A percentile compares a stretch with the other conserved stretches of the same genome.
Conservation (phyloP, 2,329 filamentous ascomycete genomes). For the Pseudopithomyces maydicus region DNA sequence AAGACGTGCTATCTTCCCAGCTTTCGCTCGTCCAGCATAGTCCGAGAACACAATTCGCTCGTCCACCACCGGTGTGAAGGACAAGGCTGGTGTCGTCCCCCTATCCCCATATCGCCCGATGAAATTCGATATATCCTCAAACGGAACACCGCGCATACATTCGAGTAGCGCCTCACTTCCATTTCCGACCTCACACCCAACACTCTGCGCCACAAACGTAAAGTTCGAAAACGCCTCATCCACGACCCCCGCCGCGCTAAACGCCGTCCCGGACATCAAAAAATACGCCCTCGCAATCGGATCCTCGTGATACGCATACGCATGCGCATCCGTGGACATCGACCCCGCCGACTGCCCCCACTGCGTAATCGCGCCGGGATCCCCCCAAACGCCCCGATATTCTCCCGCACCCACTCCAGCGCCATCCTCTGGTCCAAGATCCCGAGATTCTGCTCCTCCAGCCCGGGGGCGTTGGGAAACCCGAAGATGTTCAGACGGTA, state of each 20-base stretch:
- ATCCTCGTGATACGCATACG: slow-evolving; percentile 51
- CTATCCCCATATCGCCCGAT: slow-evolving; percentile 33
- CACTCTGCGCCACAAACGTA: slow-evolving; percentile 12
- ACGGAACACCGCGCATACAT: slow-evolving; percentile 42
- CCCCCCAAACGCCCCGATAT: slow-evolving; percentile 35
- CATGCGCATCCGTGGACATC: slow-evolving; percentile 50
- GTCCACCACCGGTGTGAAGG: slow-evolving; percentile 24
- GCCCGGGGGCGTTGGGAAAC: slow-evolving; percentile 34
- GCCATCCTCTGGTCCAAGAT: slow-evolving; percentile 40
- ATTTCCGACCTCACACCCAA: slow-evolving; percentile 10
- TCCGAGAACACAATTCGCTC: slow-evolving; percentile 24
- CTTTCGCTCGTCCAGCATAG: slow-evolving; percentile 16
- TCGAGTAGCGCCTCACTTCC: slow-evolving; percentile 27
- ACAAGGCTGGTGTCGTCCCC: slow-evolving; percentile 23
- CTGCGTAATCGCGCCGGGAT: slow-evolving; percentile 37
- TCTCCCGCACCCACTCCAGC: slow-evolving; percentile 43
- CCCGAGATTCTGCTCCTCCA: slow-evolving; percentile 37
- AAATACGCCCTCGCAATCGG: slow-evolving; percentile 54
- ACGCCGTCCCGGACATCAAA: slow-evolving; percentile 28
- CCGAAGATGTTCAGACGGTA: slow-evolving; percentile 43
- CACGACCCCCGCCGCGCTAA: not conserved
- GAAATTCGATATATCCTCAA: slow-evolving; percentile 33
- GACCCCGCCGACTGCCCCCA: slow-evolving; percentile 40
- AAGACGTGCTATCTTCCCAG: slow-evolving; percentile 16
- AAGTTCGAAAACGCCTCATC: slow-evolving; percentile 14